These are phyloP conservation scores for Metschnikowia dekortorum DNA, from an alignment of 805 yeast genomes.

Conservation along the genomic window DNA sequence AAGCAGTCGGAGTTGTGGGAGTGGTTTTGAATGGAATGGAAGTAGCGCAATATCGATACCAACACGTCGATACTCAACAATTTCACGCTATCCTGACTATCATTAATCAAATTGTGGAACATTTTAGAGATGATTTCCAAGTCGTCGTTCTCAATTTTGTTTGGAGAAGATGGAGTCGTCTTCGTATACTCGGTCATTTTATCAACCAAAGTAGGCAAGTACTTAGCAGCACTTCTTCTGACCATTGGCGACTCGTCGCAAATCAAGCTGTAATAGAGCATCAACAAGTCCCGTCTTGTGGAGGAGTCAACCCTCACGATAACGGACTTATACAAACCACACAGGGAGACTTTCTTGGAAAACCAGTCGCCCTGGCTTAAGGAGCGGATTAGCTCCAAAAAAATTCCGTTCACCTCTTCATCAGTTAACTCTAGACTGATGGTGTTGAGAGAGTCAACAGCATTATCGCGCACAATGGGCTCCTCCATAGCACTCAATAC, in stretches of 20 bases:
- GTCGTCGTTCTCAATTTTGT: conserved; percentile 51
- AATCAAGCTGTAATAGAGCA: conserved; percentile 64
- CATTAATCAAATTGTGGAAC: conserved; percentile 74
- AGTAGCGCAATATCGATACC: conserved; percentile 71
- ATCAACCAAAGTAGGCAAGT: conserved; percentile 71
- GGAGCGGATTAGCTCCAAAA: conserved; percentile 71
- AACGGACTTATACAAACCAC: conserved; percentile 79
- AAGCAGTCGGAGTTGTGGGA: conserved; percentile 62
- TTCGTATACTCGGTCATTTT: conserved; percentile 41
- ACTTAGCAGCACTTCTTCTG: conserved; percentile 86
- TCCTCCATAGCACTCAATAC: conserved; percentile 90
- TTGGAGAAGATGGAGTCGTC: conserved; percentile 29
- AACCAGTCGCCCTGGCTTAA: conserved; percentile 92
- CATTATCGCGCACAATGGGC: conserved; percentile 92
- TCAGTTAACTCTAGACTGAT: conserved; percentile 60
- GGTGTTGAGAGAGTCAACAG: conserved; percentile 76
- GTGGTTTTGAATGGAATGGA: conserved; percentile 52
- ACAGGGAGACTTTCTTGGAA: conserved; percentile 82
- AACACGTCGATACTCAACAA: conserved; percentile 84
- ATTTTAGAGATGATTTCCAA: conserved; percentile 77
- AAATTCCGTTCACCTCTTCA: conserved; percentile 60
- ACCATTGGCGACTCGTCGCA: conserved; percentile 98
- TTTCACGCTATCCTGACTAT: conserved; percentile 93
- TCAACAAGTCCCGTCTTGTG: conserved; percentile 58
- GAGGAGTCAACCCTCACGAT: conserved; percentile 53